Evolutionary conservation across 257 asterid genomes (phyloP), one percentile per base, ranked within the genome.

Genomic region (Solanum piurae): DNA sequence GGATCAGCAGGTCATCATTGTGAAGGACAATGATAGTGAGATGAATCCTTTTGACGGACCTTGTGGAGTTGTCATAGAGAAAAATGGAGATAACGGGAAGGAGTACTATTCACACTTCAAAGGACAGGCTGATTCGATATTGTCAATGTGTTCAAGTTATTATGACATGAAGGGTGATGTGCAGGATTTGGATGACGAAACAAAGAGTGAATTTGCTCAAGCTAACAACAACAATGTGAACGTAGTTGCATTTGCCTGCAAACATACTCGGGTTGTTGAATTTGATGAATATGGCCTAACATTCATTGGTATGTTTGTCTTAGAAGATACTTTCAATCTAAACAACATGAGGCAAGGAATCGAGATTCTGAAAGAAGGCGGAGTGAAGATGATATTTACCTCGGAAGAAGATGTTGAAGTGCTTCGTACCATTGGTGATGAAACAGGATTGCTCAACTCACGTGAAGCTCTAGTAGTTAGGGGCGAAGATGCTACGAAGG

Each of bases 301-400:
- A 80, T 88, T 91, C 60, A 29, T 89, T 27, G 90, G 87, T 73
- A 74, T 88, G 89, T 62, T 92, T 12, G 75, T 89, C 33, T n/a
- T 90, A 87, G 12, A 74, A 3, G 10, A 12, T 85, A 4, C 1
- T 42, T 13, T 77, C 25, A 77, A 77, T 42, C 37, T 13, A 44
- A 37, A 77, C 37, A 4, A 13, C 37, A 25, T 77, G 37, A 77
- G 64, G 64, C 37, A 42, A 13, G 14, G 89, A 29, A 37, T 91
- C 31, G 14, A 27, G 23, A 38, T 74, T 27, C 71, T 89, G 14
- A 73, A 3, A 42, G 83, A 55, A 87, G 64, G 87, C 5, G 90
- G 92, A 77, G 74, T 91, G 52, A 86, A 71, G 66, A 89, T 73
- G 27, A 42, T 91, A 46, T 72, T 92, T 77, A 84, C 80, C 80